phyloP scores from a whole-genome alignment of 2,329 filamentous ascomycete species.

The Hysterium pulicare region DNA sequence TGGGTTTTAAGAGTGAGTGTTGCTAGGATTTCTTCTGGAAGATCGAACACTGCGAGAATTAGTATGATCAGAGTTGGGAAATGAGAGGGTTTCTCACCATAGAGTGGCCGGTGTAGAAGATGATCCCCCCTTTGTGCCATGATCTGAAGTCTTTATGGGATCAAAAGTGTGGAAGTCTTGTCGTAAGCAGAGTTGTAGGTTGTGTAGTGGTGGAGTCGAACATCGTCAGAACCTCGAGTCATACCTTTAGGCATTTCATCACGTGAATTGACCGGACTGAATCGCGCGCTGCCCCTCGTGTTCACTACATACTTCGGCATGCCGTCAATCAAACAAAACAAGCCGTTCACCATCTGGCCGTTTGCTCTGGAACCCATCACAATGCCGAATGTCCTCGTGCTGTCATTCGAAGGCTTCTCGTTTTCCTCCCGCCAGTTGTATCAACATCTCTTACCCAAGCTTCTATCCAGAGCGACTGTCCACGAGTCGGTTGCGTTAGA shows the following conservation, averaged over 20 bases:
- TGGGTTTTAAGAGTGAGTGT: conserved; percentile 59
- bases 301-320: neutral
- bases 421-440: conserved; percentile 23
- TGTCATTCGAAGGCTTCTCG: conserved; percentile 23
- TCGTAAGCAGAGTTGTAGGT: neutral
- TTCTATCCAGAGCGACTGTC: conserved; percentile 18
- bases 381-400: conserved; percentile 22
- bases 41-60: conserved; percentile 66
- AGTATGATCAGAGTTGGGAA: conserved; percentile 6
- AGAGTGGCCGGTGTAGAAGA: conserved; percentile 37
- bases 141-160: neutral
- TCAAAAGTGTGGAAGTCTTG: neutral
- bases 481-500: conserved; percentile 21
- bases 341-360: neutral
- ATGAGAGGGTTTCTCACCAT: conserved; percentile 23
- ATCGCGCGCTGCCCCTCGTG: neutral
- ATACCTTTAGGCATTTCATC: neutral
- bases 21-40: conserved; percentile 69
- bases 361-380: too few relatives aligned
- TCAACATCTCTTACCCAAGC: conserved; percentile 19
- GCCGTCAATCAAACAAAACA: neutral
- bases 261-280: neutral
- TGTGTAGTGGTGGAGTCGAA: neutral
- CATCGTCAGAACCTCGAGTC: neutral
- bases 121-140: conserved; percentile 13